phyloP scores from a whole-genome alignment of 441 rosid genomes.

The Breynia disticha region DNA sequence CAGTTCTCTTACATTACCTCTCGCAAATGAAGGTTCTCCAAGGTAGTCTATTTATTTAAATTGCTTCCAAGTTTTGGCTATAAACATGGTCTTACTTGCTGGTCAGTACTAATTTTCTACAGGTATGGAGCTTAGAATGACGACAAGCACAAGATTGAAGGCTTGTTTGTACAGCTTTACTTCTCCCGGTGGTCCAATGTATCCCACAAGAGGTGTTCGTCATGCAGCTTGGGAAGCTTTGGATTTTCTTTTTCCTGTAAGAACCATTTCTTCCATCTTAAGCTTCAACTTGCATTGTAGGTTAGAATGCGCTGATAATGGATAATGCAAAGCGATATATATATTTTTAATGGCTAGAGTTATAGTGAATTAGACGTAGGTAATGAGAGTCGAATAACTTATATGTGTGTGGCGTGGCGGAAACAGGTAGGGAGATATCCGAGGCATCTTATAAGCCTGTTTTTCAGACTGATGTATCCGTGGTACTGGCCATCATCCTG shows the following conservation, averaged over 20 bases:
- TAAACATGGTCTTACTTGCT: neutral
- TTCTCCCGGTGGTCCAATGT: constrained; percentile 98
- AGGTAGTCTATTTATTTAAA: constrained; percentile 29
- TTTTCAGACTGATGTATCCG: constrained; percentile 84
- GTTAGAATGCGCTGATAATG: no score
- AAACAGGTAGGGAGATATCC: constrained; percentile 85
- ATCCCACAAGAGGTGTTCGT: constrained; percentile 96
- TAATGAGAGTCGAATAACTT: neutral
- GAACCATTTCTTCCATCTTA: constrained; percentile 18
- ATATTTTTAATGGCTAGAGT: no score
- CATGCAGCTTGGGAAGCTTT: constrained; percentile 98
- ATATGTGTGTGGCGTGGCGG: no score
- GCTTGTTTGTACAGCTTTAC: constrained; percentile 93
- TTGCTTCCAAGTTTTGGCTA: neutral
- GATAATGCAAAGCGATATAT: no score
- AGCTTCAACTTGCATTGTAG: no score
- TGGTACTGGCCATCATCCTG: constrained; percentile 99
- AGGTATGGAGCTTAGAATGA: constrained; percentile 96
- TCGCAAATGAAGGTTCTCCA: constrained; percentile 72
- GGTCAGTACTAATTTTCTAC: constrained; percentile 16
- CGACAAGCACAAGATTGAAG: constrained; percentile 90
- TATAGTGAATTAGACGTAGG: no score
- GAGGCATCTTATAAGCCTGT: constrained; percentile 81
- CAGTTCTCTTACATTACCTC: constrained; percentile 83
- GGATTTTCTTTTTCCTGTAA: constrained; percentile 88